phyloP scores from a whole-genome alignment of 1,139 yeast species.

The Dujonia santamariae region DNA sequence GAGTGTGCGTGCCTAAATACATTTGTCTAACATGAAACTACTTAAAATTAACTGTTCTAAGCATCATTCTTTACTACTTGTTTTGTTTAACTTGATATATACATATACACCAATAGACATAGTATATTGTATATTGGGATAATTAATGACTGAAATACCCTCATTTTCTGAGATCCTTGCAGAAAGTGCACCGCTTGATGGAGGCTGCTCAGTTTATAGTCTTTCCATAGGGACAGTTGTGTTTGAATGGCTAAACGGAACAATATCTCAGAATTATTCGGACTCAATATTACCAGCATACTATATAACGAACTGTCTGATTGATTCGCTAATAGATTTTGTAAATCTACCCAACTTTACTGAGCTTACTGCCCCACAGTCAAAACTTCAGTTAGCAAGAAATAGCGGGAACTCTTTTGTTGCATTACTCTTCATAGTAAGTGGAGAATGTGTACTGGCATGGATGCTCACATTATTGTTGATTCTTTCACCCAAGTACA shows the following conservation, averaged over 20 bases:
- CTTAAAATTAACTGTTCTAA: no score
- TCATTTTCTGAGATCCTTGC: no score
- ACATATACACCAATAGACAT: no score
- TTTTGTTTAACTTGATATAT: no score
- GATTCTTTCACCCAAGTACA: constrained; percentile 43
- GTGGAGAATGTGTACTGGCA: constrained; percentile 43
- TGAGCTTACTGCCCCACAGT: no score
- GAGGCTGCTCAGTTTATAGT: constrained; percentile 41
- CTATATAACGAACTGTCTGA: constrained; percentile 41
- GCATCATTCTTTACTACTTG: no score
- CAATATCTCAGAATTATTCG: constrained; percentile 15
- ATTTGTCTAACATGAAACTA: no score
- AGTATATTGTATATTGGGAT: no score
- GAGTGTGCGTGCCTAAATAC: no score
- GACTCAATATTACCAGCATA: constrained; percentile 34
- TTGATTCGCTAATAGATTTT: constrained; percentile 1
- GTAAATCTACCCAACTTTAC: constrained; percentile 2
- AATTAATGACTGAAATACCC: no score
- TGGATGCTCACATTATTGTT: constrained; percentile 55
- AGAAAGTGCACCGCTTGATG: constrained; percentile 18
- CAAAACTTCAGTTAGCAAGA: constrained; percentile 10
- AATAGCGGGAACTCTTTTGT: constrained; percentile 45
- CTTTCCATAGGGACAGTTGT: constrained; percentile 29
- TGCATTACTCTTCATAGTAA: constrained; percentile 39
- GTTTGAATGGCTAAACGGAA: constrained; percentile 16